Evolutionary conservation across 495 filamentous ascomycete species (phyloP), one percentile per base, ranked within the genome.

Genomic region (Aspergillus ostianus): DNA sequence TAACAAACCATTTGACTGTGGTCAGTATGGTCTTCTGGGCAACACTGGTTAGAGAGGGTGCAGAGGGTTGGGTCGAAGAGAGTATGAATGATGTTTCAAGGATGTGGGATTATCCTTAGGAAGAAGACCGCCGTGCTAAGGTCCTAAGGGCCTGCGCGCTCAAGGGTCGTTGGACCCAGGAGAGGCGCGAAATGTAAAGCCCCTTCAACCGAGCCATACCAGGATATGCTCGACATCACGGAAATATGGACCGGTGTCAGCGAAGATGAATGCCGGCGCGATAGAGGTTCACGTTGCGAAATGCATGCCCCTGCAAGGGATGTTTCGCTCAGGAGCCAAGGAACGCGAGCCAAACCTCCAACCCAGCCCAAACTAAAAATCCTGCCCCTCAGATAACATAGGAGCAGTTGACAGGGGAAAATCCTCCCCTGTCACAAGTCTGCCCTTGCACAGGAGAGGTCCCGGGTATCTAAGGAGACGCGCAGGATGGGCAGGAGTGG

Each of bases 151-250:
- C 49, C 60, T 59, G 65, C 67, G 70, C 53, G 67, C 63, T 68
- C 58, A 70, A 71, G 75, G 71, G 70, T 48, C 47, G 20, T 64
- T 65, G 60, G 46, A 53, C 64, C 65, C 67, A 73, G 70, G 70
- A 71, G 65, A 58, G 58, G 69, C 73, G 69, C 71, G 72, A 63
- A 64, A 67, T 63, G 61, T 64, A 68, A 54, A 58, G 56, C 67
- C 71, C 71, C 70, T 74, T 68, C 54, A 53, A 57, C 60, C 66
- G 70, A 78, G 77, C 77, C 77, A 77, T 79, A 60, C 71, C 69
- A 76, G 62, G 72, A 76, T 79, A 79, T 79, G 71, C 65, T 70
- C 58, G 66, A 76, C 70, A 66, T 79, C 75, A 76, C 68, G 41
- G 59, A 72, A 72, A 70, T 75, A 76, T 77, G 71, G 60, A 66